phyloP scores from a whole-genome alignment of 2,329 filamentous ascomycete species.

The Furcasterigmium sp. region DNA sequence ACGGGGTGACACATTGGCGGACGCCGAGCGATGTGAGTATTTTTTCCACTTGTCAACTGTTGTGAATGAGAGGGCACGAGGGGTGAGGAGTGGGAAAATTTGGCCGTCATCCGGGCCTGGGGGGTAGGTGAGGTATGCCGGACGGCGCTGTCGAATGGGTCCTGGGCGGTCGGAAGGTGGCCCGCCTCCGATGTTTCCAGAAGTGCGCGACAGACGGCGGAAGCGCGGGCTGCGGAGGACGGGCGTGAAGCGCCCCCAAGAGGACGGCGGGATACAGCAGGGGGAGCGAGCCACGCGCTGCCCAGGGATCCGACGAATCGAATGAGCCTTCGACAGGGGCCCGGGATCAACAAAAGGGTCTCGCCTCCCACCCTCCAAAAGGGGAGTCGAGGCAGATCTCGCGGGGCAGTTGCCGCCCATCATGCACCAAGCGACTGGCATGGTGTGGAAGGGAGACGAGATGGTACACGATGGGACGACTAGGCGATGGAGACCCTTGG shows the following conservation, averaged over 20 bases:
- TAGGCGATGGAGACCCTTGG: too few species aligned
- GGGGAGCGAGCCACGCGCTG: neutral
- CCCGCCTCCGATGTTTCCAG: neutral
- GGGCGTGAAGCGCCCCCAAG: neutral
- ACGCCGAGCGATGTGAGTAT: slow-evolving; percentile 3
- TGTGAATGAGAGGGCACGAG: slow-evolving; percentile 3
- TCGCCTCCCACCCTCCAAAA: too few species aligned
- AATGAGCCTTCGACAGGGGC: too few species aligned
- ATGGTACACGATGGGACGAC: too few species aligned
- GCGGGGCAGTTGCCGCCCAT: too few species aligned
- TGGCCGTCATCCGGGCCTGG: slow-evolving; percentile 1
- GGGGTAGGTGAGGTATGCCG: neutral
- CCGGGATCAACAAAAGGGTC: too few species aligned
- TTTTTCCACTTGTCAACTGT: slow-evolving; percentile 1
- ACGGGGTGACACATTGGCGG: neutral
- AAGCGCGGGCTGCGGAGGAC: neutral
- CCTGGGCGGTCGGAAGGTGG: neutral
- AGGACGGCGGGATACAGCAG: neutral
- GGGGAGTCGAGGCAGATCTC: too few species aligned
- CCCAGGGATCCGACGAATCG: too few species aligned
- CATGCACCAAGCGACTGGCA: too few species aligned
- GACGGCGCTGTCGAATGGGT: neutral
- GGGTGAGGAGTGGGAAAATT: slow-evolving; percentile 6
- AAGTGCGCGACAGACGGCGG: neutral
- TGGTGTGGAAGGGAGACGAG: too few species aligned